Base-by-base conservation (phyloP, 331 rosid species). In the Prunus yedoensis region DNA sequence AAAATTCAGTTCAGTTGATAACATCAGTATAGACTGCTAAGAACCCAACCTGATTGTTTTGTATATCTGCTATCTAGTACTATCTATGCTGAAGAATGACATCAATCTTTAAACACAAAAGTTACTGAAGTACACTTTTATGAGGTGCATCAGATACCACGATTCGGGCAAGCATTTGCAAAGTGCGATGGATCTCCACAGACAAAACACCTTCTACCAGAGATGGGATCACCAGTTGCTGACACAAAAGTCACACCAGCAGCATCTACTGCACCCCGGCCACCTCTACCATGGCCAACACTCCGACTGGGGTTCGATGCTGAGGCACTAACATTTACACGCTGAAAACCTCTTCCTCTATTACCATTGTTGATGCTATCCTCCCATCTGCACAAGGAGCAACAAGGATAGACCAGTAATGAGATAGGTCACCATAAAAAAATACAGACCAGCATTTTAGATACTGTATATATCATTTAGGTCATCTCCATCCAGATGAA, bases 101-200 rank as follows among this genome's bases (percentile, higher is more conserved):
- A 69, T 71, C 30, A 54, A 71, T 21, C 14, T 64, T 20, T 66
- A 35, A 52, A 38, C 12, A 71, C 8, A 54, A 18, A 8, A 15
- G 65, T 77, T 50, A 30, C 6, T 20, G 18, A 47, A 38, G 47
- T 60, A 18, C 47, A 46, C 21, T 62, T 21, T 58, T 35, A 56
- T 10, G 16, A 69, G 76, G 41, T 38, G 57, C 60, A 65, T 87
- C 84, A 91, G 68, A 71, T 74, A 79, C 93, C 95, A 45, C 96
- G 93, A 68, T 77, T 89, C 59, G 97, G 97, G 78, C 98, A 94
- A 69, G 70, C 92, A 80, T 89, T 89, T 67, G 98, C 98, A 12
- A 94, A 91, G 85, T 91, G 97, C 45, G 95, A 87, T n/a, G 98
- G 96, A 87, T 94, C 97, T 43, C 97, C 96, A 68, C 98, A 94